Evolutionary conservation across 2,329 filamentous ascomycete genomes (phyloP).

Genomic region (Stenocarpella maydis): DNA sequence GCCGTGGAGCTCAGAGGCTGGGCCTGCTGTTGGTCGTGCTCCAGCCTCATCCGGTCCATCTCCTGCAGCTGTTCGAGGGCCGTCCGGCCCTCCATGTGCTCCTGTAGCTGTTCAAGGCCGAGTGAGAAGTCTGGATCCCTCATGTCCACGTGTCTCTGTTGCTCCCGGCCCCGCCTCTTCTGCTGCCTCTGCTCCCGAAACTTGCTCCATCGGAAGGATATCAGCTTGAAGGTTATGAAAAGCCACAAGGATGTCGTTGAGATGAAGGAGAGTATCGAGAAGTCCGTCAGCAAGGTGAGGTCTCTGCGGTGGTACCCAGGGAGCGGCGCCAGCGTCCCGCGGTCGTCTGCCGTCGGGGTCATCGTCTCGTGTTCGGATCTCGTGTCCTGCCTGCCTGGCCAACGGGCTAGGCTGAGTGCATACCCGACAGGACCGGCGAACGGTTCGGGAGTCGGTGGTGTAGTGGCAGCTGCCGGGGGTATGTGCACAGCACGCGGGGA

Average conservation of each 20-base stretch:
- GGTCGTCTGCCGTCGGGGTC: neutral
- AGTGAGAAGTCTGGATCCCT: neutral
- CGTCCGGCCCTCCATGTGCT: neutral
- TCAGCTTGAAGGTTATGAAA: conserved; percentile 34
- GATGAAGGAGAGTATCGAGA: conserved; percentile 32
- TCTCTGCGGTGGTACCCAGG: conserved; percentile 26
- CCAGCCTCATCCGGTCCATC: neutral
- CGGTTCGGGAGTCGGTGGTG: neutral
- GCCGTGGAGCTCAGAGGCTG: neutral
- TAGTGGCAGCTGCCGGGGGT: conserved; percentile 2
- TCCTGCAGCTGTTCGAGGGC: conserved; percentile 5
- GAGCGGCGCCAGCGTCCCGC: neutral
- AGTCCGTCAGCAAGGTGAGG: conserved; percentile 29
- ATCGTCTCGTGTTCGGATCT: neutral
- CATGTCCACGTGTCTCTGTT: neutral
- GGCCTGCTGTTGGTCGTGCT: neutral
- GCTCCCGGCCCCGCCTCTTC: neutral
- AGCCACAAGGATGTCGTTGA: conserved; percentile 29
- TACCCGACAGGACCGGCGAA: no score
- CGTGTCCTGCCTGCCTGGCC: no score
- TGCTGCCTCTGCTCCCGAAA: neutral
- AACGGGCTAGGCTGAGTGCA: neutral
- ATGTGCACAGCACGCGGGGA: conserved; percentile 3
- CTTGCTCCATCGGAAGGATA: neutral
- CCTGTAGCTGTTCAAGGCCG: conserved; percentile 15